These are phyloP conservation scores for Datisca glomerata DNA, from an alignment of 306 rosid species.

Conservation along the genomic window DNA sequence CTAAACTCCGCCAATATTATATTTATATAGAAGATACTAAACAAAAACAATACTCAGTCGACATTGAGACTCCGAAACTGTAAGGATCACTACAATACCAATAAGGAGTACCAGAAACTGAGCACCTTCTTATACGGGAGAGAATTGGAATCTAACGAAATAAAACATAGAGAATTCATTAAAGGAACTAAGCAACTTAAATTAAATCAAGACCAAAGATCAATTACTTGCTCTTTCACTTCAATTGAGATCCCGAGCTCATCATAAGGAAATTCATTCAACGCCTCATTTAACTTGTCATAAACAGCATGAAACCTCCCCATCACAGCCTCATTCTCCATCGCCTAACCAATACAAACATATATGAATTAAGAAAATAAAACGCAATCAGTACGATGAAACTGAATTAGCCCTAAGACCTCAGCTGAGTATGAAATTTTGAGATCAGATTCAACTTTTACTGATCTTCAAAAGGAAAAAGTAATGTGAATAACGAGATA, in stretches of 20 bases:
- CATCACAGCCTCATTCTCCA: conserved; percentile 64
- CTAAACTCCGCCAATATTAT: too few relatives aligned
- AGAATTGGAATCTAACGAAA: too few relatives aligned
- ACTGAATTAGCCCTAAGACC: neutral
- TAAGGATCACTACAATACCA: too few relatives aligned
- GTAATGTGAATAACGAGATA: neutral
- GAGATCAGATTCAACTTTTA: too few relatives aligned
- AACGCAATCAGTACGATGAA: neutral
- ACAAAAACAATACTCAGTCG: too few relatives aligned
- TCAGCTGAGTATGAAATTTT: neutral
- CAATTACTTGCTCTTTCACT: conserved; percentile 56
- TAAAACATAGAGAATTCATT: too few relatives aligned
- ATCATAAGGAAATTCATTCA: conserved; percentile 39
- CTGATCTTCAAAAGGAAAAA: too few relatives aligned
- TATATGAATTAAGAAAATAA: neutral
- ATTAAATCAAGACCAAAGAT: neutral
- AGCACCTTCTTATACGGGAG: too few relatives aligned
- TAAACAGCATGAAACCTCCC: conserved; percentile 42
- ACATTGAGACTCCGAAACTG: too few relatives aligned
- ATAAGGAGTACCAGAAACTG: too few relatives aligned
- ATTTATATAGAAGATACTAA: too few relatives aligned
- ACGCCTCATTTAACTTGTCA: conserved; percentile 44
- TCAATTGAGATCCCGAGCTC: conserved; percentile 65
- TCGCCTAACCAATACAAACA: conserved; percentile 25
- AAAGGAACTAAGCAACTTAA: neutral